These are phyloP conservation scores for Saccharomyces uvarum DNA, from an alignment of 1,139 yeast species.

Conservation along the genomic window DNA sequence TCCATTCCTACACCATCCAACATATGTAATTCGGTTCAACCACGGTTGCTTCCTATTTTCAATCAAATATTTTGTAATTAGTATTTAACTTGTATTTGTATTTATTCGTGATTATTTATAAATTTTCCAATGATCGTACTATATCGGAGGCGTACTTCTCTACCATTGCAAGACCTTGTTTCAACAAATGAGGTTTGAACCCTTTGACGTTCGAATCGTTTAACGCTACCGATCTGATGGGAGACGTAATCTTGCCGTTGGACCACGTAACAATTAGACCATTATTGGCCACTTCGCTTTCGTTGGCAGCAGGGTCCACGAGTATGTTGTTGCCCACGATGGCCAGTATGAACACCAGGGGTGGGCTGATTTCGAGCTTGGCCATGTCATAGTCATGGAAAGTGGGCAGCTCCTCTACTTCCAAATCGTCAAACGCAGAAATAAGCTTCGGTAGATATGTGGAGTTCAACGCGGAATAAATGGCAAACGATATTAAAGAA, in stretches of 20 bases:
- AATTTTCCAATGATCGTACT: slow-evolving; percentile 20
- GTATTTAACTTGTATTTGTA: not conserved
- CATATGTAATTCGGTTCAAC: slow-evolving; percentile 34
- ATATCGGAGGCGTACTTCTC: slow-evolving; percentile 26
- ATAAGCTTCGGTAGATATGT: slow-evolving; percentile 67
- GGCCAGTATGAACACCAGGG: slow-evolving; percentile 68
- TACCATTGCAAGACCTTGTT: slow-evolving; percentile 22
- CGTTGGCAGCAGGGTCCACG: slow-evolving; percentile 76
- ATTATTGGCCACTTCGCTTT: slow-evolving; percentile 78
- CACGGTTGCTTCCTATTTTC: slow-evolving; percentile 25
- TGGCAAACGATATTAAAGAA: slow-evolving; percentile 67
- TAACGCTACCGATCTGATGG: slow-evolving; percentile 51
- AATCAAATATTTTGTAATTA: slow-evolving; percentile 14
- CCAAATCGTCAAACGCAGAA: slow-evolving; percentile 50
- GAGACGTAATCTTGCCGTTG: slow-evolving; percentile 55
- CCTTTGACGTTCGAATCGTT: slow-evolving; percentile 28
- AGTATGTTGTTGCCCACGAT: slow-evolving; percentile 59
- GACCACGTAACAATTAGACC: slow-evolving; percentile 70
- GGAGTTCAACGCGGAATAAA: slow-evolving; percentile 71
- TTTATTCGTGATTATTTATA: not conserved
- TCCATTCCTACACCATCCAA: slow-evolving; percentile 81
- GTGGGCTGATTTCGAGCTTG: slow-evolving; percentile 53
- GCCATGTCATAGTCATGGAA: slow-evolving; percentile 80
- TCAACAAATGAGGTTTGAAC: slow-evolving; percentile 20
- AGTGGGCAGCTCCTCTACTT: slow-evolving; percentile 77